A percentile compares a stretch with the other conserved stretches of the same genome.
phyloP scores from a whole-genome alignment of 2,329 filamentous ascomycete species.

The Alternaria sp. region DNA sequence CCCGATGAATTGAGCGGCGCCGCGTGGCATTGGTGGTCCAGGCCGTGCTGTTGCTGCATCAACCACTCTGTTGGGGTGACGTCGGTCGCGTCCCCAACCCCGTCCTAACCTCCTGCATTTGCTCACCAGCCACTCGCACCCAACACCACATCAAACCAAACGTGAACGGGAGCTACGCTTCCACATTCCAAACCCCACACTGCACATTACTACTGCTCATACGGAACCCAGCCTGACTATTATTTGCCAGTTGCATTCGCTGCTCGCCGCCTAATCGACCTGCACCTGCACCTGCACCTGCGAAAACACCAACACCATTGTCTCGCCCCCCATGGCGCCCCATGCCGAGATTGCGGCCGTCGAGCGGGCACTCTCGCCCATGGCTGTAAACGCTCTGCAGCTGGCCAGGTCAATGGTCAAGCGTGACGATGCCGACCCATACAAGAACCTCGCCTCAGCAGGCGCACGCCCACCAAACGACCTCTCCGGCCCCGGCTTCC shows the following conservation, averaged over 20 bases:
- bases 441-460: conserved; percentile 38
- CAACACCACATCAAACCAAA: conserved; percentile 23
- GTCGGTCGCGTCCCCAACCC: conserved; percentile 26
- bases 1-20: conserved; percentile 13
- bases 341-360: conserved; percentile 38
- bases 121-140: conserved; percentile 17
- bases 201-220: conserved; percentile 18
- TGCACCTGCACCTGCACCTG: conserved; percentile 16
- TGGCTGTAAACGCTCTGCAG: conserved; percentile 42
- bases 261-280: conserved; percentile 10
- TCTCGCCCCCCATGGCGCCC: conserved; percentile 42
- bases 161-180: conserved; percentile 21
- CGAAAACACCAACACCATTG: conserved; percentile 20
- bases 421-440: conserved; percentile 27
- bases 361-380: conserved; percentile 39
- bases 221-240: conserved; percentile 27
- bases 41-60: conserved; percentile 26
- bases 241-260: conserved; percentile 29
- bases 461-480: conserved; percentile 50
- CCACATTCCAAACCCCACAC: conserved; percentile 22
- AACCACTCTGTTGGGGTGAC: conserved; percentile 32
- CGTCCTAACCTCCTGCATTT: conserved; percentile 26
- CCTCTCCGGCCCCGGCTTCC: conserved; percentile 68
- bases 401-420: conserved; percentile 43
- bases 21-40: conserved; percentile 14